These are phyloP conservation scores for Rhodotorula sp. DNA, from an alignment of 1,284 basidiomycete genomes.

Conservation along the genomic window DNA sequence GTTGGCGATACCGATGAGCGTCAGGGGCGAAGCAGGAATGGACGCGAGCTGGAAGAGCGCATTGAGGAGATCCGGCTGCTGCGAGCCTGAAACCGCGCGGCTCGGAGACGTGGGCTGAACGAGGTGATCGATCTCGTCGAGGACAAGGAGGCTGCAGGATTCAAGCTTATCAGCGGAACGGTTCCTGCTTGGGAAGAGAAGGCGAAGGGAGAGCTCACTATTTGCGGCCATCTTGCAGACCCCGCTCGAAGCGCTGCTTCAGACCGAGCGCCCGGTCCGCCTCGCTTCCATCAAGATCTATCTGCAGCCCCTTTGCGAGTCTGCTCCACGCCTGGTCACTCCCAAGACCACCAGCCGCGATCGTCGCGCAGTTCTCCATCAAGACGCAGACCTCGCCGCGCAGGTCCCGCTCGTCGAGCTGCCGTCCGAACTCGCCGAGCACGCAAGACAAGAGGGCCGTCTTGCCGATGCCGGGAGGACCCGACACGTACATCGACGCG, in stretches of 20 bases:
- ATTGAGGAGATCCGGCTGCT: conserved; percentile 49
- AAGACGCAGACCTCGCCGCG: conserved; percentile 39
- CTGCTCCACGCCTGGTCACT: conserved; percentile 40
- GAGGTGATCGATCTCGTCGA: conserved; percentile 54
- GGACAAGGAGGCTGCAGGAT: conserved; percentile 47
- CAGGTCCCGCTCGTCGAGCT: conserved; percentile 14
- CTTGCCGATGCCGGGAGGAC: conserved; percentile 54
- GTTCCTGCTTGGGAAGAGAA: background rate
- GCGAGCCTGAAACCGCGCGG: conserved; percentile 13
- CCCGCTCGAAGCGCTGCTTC: conserved; percentile 29
- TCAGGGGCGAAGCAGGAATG: conserved; percentile 40
- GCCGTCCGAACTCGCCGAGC: conserved; percentile 43
- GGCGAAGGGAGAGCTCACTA: conserved; percentile 23
- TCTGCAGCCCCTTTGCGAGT: conserved; percentile 39
- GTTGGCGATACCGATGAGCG: conserved; percentile 48
- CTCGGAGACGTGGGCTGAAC: conserved; percentile 31
- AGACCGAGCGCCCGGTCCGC: conserved; percentile 20
- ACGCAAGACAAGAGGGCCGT: conserved; percentile 51
- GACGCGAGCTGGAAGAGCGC: conserved; percentile 48
- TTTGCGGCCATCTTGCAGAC: conserved; percentile 26
- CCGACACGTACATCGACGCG: conserved; percentile 51
- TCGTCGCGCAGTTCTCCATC: conserved; percentile 52
- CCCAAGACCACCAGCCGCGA: conserved; percentile 36
- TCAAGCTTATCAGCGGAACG: conserved; percentile 12
- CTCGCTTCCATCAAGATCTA: conserved; percentile 1